Conservation (phyloP, 805 yeast genomes). For the Lachancea nothofagi region DNA sequence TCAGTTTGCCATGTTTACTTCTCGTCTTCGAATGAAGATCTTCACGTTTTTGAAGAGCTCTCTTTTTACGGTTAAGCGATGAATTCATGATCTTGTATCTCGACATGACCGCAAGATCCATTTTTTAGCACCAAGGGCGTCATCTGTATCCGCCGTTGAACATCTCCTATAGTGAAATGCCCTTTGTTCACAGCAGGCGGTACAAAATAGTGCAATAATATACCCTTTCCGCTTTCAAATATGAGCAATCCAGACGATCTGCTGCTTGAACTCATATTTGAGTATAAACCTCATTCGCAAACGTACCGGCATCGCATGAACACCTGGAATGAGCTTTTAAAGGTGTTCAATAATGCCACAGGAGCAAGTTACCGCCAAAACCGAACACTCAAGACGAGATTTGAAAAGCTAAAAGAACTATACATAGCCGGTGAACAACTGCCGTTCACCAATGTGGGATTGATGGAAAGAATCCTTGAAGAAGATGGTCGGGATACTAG, state of each 20-base stretch:
- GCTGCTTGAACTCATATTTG: slow-evolving; percentile 20
- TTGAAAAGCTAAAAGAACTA: slow-evolving; percentile 21
- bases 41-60: no score
- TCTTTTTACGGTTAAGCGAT: no score
- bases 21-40: no score
- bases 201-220: no score
- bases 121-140: no score
- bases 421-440: slow-evolving; percentile 11
- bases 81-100: no score
- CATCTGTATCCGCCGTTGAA: no score
- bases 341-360: slow-evolving; percentile 22
- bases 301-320: slow-evolving; percentile 22
- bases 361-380: slow-evolving; percentile 26
- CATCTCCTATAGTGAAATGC: no score
- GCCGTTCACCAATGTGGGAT: slow-evolving; percentile 13
- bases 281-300: slow-evolving; percentile 28
- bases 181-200: no score
- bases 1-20: no score
- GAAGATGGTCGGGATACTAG: slow-evolving; percentile 6
- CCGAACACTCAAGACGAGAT: slow-evolving; percentile 28
- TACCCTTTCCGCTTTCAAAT: no score
- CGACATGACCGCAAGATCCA: no score
- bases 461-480: slow-evolving; percentile 12
- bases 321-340: slow-evolving; percentile 26
- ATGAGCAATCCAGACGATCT: slow-evolving; percentile 17